phyloP scores from a whole-genome alignment of 306 rosid genomes.

The Quercus ilex region DNA sequence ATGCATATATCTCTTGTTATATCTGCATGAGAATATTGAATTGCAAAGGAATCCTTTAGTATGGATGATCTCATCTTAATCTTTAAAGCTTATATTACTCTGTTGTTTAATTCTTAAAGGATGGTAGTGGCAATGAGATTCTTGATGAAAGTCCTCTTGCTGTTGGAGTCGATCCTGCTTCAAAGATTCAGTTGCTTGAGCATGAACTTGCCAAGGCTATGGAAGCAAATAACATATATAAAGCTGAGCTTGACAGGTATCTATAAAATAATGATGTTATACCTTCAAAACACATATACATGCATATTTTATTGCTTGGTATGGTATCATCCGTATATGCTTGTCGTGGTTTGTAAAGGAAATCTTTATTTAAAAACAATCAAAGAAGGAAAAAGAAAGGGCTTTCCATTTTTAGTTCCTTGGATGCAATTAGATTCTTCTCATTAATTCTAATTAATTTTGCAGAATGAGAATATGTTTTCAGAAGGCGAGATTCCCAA shows the following conservation, averaged over 20 bases:
- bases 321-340: background rate
- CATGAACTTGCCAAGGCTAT: constrained; percentile 54
- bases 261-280: constrained; percentile 7
- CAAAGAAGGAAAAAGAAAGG: background rate
- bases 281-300: constrained; percentile 3
- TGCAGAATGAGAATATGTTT: background rate
- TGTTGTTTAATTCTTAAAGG: constrained; percentile 37
- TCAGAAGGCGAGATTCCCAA: background rate
- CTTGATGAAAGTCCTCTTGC: constrained; percentile 46
- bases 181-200: constrained; percentile 58
- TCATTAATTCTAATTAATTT: background rate
- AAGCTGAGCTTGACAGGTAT: constrained; percentile 62
- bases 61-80: constrained; percentile 4
- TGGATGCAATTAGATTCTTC: background rate
- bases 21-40: constrained; percentile 9
- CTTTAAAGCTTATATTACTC: constrained; percentile 21
- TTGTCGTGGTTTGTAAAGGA: background rate
- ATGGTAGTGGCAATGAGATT: constrained; percentile 47
- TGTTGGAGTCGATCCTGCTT: constrained; percentile 43
- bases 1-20: background rate
- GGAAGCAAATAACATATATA: constrained; percentile 57
- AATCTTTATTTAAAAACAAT: background rate
- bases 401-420: background rate
- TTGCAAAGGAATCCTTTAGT: background rate
- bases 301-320: background rate